Base-by-base conservation (phyloP, 768 basidiomycete species). In the Pleurotus djamor region DNA sequence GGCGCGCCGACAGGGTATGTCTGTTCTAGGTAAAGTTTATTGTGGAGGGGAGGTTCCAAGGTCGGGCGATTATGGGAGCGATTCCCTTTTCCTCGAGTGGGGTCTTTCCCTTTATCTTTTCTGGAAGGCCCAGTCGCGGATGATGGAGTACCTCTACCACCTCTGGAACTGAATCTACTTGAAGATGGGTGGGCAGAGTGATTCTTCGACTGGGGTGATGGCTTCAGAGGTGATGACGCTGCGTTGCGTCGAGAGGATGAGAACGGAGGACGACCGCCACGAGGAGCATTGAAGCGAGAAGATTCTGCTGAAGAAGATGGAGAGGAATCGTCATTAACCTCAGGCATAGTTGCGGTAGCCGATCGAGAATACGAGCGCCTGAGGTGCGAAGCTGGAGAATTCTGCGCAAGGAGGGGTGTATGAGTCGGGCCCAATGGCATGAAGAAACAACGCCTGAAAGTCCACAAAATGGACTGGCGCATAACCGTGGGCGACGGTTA, bases 371-470 rank as follows among this genome's bases (percentile, higher is more conserved):
- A 74, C 4, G 82, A 68, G 59, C 83, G 81, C 71, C 86, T 86
- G 45, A 76, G 64, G 59, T 64, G 60, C 38, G 64, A 63, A 48
- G 56, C 60, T 28, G 52, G 34, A 47, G 60, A 59, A 48, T 63
- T 14, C 34, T 59, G 50, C 48, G 63, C 32, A 32, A 66, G 57
- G n/a, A 64, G 57, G 59, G 70, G 64, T 47, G 72, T 37, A 48
- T 63, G 67, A 33, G 71, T 63, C 32, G 75, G 71, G 71, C 83
- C 79, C 66, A 82, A 66, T 78, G 82, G 82, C 84, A 87, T 86
- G 76, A 83, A 76, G 71, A 83, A 78, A 74, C 80, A 76, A 71
- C 74, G 79, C 79, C 82, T 78, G 59, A 76, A 71, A 64, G 76
- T 74, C 62, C 82, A 69, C 56, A 77, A 57, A 64, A 77, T 72